Conservation (phyloP, 129 eudicot species). For the Chrysanthemum makinoi region DNA sequence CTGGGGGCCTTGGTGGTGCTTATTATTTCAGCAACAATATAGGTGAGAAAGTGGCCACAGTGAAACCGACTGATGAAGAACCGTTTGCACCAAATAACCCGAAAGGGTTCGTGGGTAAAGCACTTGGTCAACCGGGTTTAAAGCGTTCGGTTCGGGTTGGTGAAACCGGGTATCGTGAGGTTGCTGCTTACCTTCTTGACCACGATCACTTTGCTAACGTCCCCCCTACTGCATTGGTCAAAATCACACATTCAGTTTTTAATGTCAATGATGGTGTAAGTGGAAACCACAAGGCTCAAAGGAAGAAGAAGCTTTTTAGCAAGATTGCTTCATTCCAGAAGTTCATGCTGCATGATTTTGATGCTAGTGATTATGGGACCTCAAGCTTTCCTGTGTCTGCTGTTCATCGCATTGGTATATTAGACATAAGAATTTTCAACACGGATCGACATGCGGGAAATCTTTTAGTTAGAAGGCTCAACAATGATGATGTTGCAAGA, state of each 20-base stretch:
- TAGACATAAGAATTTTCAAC: conserved; percentile 87
- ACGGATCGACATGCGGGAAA: conserved; percentile 94
- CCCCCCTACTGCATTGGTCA: conserved; percentile 89
- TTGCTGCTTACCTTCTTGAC: conserved; percentile 88
- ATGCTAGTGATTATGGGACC: conserved; percentile 97
- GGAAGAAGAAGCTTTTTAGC: conserved; percentile 56
- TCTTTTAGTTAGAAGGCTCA: conserved; percentile 68
- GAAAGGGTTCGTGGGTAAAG: conserved; percentile 81
- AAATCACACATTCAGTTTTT: conserved; percentile 82
- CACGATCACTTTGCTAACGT: conserved; percentile 77
- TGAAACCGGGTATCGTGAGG: conserved; percentile 86
- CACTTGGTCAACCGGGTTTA: conserved; percentile 87
- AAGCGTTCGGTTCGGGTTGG: conserved; percentile 89
- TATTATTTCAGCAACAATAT: conserved; percentile 60
- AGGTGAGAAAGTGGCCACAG: conserved; percentile 84
- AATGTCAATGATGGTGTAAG: conserved; percentile 75
- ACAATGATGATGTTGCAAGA: conserved; percentile 44
- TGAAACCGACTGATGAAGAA: conserved; percentile 92
- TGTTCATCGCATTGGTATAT: conserved; percentile 93
- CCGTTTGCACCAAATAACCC: conserved; percentile 96
- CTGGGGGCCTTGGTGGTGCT: conserved; percentile 88
- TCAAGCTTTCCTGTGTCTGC: conserved; percentile 87
- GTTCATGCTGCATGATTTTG: conserved; percentile 84
- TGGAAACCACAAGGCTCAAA: conserved; percentile 36
- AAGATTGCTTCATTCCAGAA: conserved; percentile 94